Conservation (phyloP, 768 basidiomycete genomes). For the Hygrophoropsis aurantiaca region DNA sequence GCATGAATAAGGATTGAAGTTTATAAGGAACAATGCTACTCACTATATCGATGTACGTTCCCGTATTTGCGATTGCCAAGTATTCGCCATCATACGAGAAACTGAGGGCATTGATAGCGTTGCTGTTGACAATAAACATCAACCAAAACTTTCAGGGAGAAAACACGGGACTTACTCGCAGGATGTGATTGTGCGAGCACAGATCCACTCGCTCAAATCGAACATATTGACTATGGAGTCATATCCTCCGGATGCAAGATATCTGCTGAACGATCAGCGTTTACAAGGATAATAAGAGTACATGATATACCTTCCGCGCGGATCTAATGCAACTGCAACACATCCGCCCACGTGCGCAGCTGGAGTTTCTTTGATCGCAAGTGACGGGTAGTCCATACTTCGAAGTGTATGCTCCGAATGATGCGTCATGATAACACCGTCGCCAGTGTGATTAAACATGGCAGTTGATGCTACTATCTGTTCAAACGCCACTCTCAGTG, state of each 20-base stretch:
- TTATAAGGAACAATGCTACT: constrained; percentile 22
- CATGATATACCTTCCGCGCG: constrained; percentile 60
- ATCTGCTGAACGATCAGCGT: constrained; percentile 39
- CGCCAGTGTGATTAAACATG: constrained; percentile 75
- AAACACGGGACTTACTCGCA: constrained; percentile 64
- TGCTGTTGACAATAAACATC: constrained; percentile 37
- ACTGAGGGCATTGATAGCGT: constrained; percentile 70
- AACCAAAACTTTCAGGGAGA: neutral
- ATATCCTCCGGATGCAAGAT: constrained; percentile 76
- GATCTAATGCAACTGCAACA: constrained; percentile 72
- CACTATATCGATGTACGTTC: constrained; percentile 77
- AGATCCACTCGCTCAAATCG: constrained; percentile 80
- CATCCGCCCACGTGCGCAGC: constrained; percentile 84
- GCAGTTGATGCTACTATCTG: constrained; percentile 60
- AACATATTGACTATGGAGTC: constrained; percentile 86
- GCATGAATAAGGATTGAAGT: constrained; percentile 2
- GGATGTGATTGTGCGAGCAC: constrained; percentile 68
- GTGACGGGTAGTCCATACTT: constrained; percentile 66
- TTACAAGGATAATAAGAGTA: neutral
- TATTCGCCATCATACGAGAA: constrained; percentile 87
- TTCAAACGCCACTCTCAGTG: neutral
- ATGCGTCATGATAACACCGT: constrained; percentile 67
- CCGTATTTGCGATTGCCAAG: constrained; percentile 71
- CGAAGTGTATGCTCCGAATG: constrained; percentile 64
- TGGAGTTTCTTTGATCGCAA: constrained; percentile 56